phyloP scores from a whole-genome alignment of 2,329 filamentous ascomycete species.

The Colletotrichum navitas region DNA sequence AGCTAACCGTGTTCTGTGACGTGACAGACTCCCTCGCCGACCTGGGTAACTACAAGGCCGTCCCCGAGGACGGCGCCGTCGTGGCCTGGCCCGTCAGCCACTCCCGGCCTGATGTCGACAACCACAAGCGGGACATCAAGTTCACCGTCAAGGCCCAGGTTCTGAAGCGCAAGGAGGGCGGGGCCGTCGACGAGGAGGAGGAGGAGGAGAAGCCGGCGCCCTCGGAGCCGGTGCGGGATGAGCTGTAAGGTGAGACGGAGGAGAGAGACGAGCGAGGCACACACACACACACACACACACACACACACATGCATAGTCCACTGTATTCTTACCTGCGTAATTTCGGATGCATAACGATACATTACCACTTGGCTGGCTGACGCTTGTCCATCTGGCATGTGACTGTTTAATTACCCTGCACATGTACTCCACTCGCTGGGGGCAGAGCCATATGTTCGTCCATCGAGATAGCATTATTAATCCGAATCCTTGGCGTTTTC shows the following conservation, averaged over 20 bases:
- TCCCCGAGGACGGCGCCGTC: slow-evolving; percentile 47
- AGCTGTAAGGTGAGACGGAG: slow-evolving; percentile 9
- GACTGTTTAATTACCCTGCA: not conserved
- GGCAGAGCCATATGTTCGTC: not conserved
- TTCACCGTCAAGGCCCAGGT: slow-evolving; percentile 51
- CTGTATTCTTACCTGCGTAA: not conserved
- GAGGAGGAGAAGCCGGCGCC: not conserved
- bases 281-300: not conserved
- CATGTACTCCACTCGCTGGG: no score
- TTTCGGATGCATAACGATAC: not conserved
- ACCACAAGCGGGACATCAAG: slow-evolving; percentile 46
- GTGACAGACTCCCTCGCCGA: slow-evolving; percentile 43
- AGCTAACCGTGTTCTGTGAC: no score
- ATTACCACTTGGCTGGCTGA: not conserved
- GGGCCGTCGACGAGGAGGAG: not conserved
- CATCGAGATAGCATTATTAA: slow-evolving; percentile 10
- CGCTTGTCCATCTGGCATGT: not conserved
- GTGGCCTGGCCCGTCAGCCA: slow-evolving; percentile 50
- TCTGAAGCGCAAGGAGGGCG: slow-evolving; percentile 42
- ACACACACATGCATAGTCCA: not conserved
- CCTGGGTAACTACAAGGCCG: slow-evolving; percentile 47
- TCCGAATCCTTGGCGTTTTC: slow-evolving; percentile 13
- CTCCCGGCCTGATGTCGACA: slow-evolving; percentile 46
- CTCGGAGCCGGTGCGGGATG: slow-evolving; percentile 23
- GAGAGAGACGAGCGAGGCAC: not conserved